Percentiles rank a stretch among this genome's conserved stretches.
Evolutionary conservation across 208 protist species (phyloP).

Genomic region (Wallacemonas collosoma): DNA sequence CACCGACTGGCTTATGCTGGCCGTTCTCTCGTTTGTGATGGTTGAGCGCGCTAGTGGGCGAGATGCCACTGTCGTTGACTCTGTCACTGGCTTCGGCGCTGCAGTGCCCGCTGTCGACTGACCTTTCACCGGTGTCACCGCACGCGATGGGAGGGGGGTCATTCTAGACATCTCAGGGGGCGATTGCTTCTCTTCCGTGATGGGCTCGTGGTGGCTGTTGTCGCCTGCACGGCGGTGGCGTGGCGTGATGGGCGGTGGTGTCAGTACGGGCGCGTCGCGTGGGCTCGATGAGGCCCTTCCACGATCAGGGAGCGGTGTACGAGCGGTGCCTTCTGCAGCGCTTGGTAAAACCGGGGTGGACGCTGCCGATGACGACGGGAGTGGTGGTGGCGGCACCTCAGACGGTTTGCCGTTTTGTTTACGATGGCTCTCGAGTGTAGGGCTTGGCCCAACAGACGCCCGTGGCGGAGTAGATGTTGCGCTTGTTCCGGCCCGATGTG

Average conservation of each 20-base stretch:
- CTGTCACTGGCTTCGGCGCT: too few species aligned
- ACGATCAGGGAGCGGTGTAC: conserved; percentile 9
- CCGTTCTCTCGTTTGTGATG: conserved; percentile 13
- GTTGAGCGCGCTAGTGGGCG: not conserved
- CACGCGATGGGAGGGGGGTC: not conserved
- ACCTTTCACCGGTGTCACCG: not conserved
- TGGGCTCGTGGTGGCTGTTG: conserved; percentile 16
- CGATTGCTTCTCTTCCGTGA: not conserved
- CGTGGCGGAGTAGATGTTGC: too few species aligned
- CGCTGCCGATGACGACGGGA: too few species aligned
- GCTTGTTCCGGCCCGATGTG: too few species aligned
- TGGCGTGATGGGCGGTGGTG: not conserved
- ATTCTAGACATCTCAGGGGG: not conserved
- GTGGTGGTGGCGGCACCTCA: not conserved
- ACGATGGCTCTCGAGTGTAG: not conserved
- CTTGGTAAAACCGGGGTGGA: not conserved
- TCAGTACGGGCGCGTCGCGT: not conserved
- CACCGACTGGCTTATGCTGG: conserved; percentile 4
- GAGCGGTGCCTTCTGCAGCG: not conserved
- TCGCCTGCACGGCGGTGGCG: not conserved
- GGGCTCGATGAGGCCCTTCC: conserved; percentile 1
- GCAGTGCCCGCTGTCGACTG: not conserved
- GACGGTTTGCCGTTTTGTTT: not conserved
- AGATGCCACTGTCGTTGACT: not conserved
- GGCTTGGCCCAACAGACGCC: too few species aligned